A percentile compares a stretch with the other conserved stretches of the same genome.
Conservation (phyloP, 768 basidiomycete species). For the Russula foetens region DNA sequence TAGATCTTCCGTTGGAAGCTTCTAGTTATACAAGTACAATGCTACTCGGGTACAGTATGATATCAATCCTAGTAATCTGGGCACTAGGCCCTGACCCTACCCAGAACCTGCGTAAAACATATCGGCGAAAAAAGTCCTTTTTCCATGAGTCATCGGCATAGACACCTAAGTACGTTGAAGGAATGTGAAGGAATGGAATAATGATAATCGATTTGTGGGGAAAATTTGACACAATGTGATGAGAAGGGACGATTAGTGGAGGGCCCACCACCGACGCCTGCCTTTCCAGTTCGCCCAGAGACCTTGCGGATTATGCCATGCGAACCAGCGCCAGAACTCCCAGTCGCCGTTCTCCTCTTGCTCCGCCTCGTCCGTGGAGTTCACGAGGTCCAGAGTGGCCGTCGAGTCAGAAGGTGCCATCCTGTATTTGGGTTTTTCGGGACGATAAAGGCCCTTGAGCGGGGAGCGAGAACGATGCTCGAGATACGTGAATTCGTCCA, state of each 20-base stretch:
- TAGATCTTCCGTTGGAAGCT: conserved; percentile 11
- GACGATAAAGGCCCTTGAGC: conserved; percentile 14
- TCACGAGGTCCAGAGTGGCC: conserved; percentile 12
- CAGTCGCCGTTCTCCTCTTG: conserved; percentile 1
- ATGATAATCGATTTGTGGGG: conserved; percentile 4
- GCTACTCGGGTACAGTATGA: not conserved
- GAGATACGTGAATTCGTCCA: conserved; percentile 15
- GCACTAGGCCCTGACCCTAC: not conserved
- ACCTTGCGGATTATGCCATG: conserved; percentile 19
- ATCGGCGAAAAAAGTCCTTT: not conserved
- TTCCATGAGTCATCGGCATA: not conserved
- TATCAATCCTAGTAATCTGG: not conserved
- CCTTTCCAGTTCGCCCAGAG: conserved; percentile 19
- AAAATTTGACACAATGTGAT: not conserved
- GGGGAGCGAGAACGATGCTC: conserved; percentile 11
- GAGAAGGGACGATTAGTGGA: not conserved
- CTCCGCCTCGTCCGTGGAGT: conserved; percentile 9
- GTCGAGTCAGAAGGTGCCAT: not conserved
- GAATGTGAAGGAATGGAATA: not conserved
- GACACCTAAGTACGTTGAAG: not conserved
- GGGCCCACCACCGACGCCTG: conserved; percentile 15
- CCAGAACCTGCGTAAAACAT: not conserved
- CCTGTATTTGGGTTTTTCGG: conserved; percentile 18
- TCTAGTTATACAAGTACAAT: conserved; percentile 2
- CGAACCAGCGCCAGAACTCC: conserved; percentile 19